Evolutionary conservation across 306 rosid species (phyloP).

Genomic region (Fagus sylvatica): DNA sequence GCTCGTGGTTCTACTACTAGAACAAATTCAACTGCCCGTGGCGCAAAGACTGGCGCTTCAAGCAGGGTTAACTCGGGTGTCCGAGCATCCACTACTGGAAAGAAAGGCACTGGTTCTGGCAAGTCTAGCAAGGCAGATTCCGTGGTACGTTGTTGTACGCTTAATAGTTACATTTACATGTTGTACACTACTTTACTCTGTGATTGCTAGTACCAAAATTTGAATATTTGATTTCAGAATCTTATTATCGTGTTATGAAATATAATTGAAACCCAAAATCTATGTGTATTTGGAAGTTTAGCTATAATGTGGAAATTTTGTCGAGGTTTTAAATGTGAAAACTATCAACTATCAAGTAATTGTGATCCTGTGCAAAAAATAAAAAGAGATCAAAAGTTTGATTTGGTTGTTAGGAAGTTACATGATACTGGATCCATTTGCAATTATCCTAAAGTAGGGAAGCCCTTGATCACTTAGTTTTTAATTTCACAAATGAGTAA

Average conservation of each 20-base stretch:
- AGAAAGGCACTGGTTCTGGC: slow-evolving; percentile 58
- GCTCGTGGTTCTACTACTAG: slow-evolving; percentile 72
- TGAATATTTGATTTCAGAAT: not conserved
- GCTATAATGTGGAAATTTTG: not conserved
- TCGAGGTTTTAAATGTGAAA: not conserved
- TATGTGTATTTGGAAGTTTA: not conserved
- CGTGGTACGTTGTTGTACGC: slow-evolving; percentile 43
- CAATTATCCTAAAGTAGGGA: not conserved
- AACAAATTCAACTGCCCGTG: slow-evolving; percentile 56
- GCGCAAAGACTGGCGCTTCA: slow-evolving; percentile 58
- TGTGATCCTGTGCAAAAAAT: not conserved
- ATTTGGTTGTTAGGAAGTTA: not conserved
- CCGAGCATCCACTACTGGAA: slow-evolving; percentile 61
- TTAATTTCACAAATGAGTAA: not conserved
- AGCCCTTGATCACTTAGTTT: not conserved
- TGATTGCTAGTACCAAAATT: not conserved
- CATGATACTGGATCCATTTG: not conserved
- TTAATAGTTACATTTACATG: not conserved
- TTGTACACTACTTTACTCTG: not conserved
- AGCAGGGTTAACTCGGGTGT: slow-evolving; percentile 58
- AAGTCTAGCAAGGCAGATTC: slow-evolving; percentile 74
- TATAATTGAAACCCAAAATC: not conserved
- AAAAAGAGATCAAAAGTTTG: not conserved
- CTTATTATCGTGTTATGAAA: not conserved
- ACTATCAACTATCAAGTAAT: not conserved